Base-by-base conservation (phyloP, 371 early-diverging fungal genomes). In the Zychaea mexicana region DNA sequence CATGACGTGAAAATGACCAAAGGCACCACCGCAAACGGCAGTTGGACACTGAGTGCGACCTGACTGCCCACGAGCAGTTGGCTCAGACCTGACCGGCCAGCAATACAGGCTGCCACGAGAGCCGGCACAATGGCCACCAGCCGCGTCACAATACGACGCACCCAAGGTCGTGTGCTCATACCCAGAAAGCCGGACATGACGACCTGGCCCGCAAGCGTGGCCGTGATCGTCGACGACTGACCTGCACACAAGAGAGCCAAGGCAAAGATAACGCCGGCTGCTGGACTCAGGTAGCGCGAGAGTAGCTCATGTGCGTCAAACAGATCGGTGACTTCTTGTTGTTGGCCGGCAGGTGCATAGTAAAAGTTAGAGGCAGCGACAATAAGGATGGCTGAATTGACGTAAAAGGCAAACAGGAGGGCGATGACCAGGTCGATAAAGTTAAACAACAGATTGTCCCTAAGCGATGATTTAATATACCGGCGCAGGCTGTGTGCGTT, bases 181-280 rank as follows among this genome's bases (percentile, higher is more conserved):
- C 92, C 92, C 54, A 92, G 68, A 65, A 94, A 93, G 2, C 93
- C 93, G 30, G 89, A 85, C 91, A 93, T 93, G 53, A 93, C 86
- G 32, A 94, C 89, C 73, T 92, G 93, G 15, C 95, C 95, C 6
- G 95, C 93, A 68, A 95, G 70, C 15, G 95, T 95, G 2, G 92
- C 94, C 1, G 95, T 94, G 45, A 95, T 74, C 12, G 94, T 92
- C 24, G 89, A 87, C 4, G 85, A 85, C 70, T 93, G 93, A 36
- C 95, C 95, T 2, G 92, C 83, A 64, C 87, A 78, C 58, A 95
- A 69, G 52, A 95, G 71, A 5, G 91, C 94, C 3, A 92, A 65
- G 0, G 93, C 93, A 84, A 94, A 95, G 7, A 88, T 58, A n/a
- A 80, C 71, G 9, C 87, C 91, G 0, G 92, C 90, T 2, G 85